phyloP scores from a whole-genome alignment of 1,284 basidiomycete genomes.

The Rhodofomes roseus region DNA sequence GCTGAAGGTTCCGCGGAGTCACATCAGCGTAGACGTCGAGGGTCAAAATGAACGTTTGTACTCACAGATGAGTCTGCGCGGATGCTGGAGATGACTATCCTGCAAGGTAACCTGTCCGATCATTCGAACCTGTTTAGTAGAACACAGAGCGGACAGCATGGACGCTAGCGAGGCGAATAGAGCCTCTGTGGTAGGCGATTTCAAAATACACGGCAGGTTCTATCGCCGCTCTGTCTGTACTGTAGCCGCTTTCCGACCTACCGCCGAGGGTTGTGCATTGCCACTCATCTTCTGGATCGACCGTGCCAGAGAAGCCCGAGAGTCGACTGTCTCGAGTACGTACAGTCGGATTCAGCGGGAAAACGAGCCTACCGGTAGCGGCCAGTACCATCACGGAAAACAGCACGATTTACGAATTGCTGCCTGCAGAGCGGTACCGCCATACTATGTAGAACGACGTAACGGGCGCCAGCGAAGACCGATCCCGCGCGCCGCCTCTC shows the following conservation, averaged over 20 bases:
- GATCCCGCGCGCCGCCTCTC: background rate
- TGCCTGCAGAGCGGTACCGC: background rate
- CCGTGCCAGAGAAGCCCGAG: background rate
- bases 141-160: background rate
- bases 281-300: background rate
- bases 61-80: too few species aligned
- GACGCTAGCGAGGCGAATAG: background rate
- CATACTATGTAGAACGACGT: background rate
- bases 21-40: too few species aligned
- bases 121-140: background rate
- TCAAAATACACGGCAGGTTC: background rate
- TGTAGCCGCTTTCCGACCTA: background rate
- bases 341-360: background rate
- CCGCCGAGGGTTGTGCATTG: background rate
- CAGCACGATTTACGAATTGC: background rate
- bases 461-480: background rate
- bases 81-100: too few species aligned
- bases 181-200: background rate
- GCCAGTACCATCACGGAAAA: background rate
- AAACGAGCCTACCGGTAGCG: background rate
- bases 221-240: background rate
- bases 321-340: background rate
- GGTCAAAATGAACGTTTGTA: too few species aligned
- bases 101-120: too few species aligned
- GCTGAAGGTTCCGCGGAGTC: too few species aligned